A percentile compares a stretch with the other conserved stretches of the same genome.
These are phyloP conservation scores for Apodospora peruviana DNA, from an alignment of 495 filamentous ascomycete genomes.

Conservation along the genomic window DNA sequence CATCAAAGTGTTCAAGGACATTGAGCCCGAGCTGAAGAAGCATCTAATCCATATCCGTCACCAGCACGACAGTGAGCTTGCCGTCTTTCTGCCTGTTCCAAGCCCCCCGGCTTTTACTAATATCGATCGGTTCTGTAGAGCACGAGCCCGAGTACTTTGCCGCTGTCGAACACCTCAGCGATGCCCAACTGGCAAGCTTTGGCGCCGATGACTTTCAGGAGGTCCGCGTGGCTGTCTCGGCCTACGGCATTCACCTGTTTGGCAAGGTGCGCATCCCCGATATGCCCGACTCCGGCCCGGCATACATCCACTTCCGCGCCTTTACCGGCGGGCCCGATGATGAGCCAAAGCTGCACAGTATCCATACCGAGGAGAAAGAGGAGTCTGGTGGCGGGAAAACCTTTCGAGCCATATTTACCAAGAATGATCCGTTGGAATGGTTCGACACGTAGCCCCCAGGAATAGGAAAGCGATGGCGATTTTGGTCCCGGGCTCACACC, in stretches of 20 bases:
- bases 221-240: constrained; percentile 46
- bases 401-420: constrained; percentile 48
- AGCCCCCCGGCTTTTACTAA: too few species aligned
- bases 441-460: constrained; percentile 44
- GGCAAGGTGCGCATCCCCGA: constrained; percentile 50
- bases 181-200: constrained; percentile 44
- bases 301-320: constrained; percentile 45
- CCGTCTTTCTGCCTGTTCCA: constrained; percentile 1
- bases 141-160: constrained; percentile 48
- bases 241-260: constrained; percentile 54
- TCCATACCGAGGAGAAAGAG: constrained; percentile 47
- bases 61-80: constrained; percentile 21
- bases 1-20: constrained; percentile 42
- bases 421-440: constrained; percentile 50
- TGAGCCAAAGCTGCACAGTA: constrained; percentile 45
- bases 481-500: neutral
- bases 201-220: constrained; percentile 36
- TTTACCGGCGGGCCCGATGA: constrained; percentile 43
- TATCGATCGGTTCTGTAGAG: constrained; percentile 14
- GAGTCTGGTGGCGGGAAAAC: constrained; percentile 35
- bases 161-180: constrained; percentile 39
- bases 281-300: constrained; percentile 32
- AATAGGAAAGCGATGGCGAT: neutral
- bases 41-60: constrained; percentile 45
- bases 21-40: constrained; percentile 45